Percentiles rank a stretch among this genome's conserved stretches.
phyloP scores from a whole-genome alignment of 805 yeast species.

The Wickerhamiella galacta region DNA sequence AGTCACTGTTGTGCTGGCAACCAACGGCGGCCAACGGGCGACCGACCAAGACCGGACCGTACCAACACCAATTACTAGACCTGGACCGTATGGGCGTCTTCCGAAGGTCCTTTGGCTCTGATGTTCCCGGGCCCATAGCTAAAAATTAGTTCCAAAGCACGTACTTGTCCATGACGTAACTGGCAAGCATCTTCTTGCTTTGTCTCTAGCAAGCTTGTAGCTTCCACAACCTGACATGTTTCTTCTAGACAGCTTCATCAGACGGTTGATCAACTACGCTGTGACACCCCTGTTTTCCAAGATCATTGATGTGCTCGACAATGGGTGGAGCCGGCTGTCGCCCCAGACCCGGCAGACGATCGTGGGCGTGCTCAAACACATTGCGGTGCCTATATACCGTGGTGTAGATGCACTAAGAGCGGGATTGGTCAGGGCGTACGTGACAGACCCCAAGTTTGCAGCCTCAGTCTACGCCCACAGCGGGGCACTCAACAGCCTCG shows the following conservation, averaged over 20 bases:
- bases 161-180: too few relatives aligned
- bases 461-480: conserved; percentile 2
- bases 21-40: too few relatives aligned
- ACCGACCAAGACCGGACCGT: too few relatives aligned
- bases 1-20: too few relatives aligned
- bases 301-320: not conserved
- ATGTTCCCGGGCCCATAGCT: too few relatives aligned
- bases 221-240: not conserved
- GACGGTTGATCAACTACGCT: conserved; percentile 5
- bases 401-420: conserved; percentile 3
- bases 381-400: conserved; percentile 1
- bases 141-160: too few relatives aligned
- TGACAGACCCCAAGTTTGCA: conserved; percentile 1
- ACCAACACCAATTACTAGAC: too few relatives aligned
- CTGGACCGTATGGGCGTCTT: too few relatives aligned
- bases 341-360: conserved; percentile 2
- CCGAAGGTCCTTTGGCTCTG: too few relatives aligned
- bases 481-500: conserved; percentile 1
- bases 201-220: too few relatives aligned
- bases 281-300: conserved; percentile 4
- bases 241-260: not conserved
- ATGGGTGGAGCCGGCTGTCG: conserved; percentile 2
- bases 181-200: too few relatives aligned
- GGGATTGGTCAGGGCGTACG: conserved; percentile 4
- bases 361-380: not conserved